Conservation (phyloP, 768 basidiomycete genomes). For the Tulasnella sp. region DNA sequence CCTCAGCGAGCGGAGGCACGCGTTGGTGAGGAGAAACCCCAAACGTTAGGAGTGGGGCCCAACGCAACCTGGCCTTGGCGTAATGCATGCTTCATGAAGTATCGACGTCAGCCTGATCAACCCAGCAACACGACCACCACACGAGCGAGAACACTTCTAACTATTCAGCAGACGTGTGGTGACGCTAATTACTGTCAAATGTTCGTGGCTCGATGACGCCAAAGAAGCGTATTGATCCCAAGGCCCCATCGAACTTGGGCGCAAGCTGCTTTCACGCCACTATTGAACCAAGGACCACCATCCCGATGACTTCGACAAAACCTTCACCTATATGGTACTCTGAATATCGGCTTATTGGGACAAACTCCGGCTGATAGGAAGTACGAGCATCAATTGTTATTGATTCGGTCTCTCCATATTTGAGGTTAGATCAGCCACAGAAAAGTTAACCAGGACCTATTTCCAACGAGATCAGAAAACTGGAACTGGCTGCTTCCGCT, state of each 20-base stretch:
- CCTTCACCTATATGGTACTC: neutral
- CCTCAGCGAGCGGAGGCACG: neutral
- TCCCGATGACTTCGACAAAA: neutral
- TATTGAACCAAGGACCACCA: neutral
- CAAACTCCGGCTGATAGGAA: neutral
- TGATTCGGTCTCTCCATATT: neutral
- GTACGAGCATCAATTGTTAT: neutral
- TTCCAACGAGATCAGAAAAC: neutral
- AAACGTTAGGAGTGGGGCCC: neutral
- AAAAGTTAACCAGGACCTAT: neutral
- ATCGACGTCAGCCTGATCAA: neutral
- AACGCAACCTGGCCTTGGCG: neutral
- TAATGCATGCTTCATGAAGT: neutral
- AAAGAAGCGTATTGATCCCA: neutral
- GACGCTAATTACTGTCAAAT: neutral
- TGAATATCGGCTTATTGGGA: neutral
- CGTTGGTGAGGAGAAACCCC: neutral
- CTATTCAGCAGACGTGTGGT: neutral
- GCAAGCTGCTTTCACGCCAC: neutral
- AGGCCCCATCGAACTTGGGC: neutral
- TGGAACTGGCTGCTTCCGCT: neutral
- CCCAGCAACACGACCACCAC: neutral
- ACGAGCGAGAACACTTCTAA: neutral
- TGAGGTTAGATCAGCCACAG: neutral
- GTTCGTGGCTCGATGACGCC: neutral